Evolutionary conservation across 2,329 filamentous ascomycete genomes (phyloP), one percentile per base, ranked within the genome.

Genomic region (Seiridium cupressi): DNA sequence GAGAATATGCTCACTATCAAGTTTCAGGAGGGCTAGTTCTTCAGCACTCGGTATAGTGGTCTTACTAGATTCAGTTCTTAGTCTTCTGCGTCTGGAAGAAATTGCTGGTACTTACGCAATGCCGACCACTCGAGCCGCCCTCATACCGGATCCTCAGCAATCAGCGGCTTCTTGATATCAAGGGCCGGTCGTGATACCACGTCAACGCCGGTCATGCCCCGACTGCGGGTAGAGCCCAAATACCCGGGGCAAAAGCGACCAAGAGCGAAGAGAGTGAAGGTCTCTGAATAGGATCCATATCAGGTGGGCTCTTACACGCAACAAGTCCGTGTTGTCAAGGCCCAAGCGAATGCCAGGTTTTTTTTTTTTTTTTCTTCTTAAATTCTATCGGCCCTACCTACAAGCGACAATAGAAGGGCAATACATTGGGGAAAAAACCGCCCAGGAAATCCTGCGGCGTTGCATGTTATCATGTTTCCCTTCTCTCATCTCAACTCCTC

Each of bases 1-100:
- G 79, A 80, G 61, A 73, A 77, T 18, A 82, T 81, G 63, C 81
- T 81, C 13, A 81, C 77, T 34, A 32, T 18, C 46, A 34, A n/a
- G 26, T 31, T 3, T 36, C 18, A 42, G 31, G 54, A 9, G 10
- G 11, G 26, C 9, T 49, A 5, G 3, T 11, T 49, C 18, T 26
- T 26, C 18, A 2, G 18, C 18, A 2, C 18, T 26, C 18, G 18
- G 18, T 26, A 26, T 26, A 26, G 18, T 26, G 1, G 18, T 26
- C 18, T 26, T 26, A 2, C 18, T 26, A 26, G 18, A 26, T 26
- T 26, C 18, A 26, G 18, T 26, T 26, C 18, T 26, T 26, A 2
- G 18, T 26, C 18, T 26, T 26, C 18, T 26, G 18, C 18, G 18
- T 26, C 18, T 44, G 3, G 9, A 35, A 2, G 1, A 8, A 10